These are phyloP conservation scores for Aspergillus cristatus DNA, from an alignment of 495 filamentous ascomycete species.

Conservation along the genomic window DNA sequence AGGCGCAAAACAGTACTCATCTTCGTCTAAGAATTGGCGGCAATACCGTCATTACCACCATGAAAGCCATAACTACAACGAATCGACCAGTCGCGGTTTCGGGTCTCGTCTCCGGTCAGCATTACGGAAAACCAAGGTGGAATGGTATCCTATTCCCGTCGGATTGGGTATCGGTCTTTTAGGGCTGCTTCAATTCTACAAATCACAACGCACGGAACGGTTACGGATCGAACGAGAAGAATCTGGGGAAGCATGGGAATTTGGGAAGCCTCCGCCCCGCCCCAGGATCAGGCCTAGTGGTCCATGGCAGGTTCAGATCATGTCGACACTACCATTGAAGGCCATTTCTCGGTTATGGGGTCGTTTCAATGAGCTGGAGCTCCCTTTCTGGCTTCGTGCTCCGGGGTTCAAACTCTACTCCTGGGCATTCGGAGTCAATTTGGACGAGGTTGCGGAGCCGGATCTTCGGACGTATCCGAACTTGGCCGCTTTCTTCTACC, in stretches of 20 bases:
- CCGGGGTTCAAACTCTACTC: conserved; percentile 96
- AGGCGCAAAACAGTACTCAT: conserved; percentile 32
- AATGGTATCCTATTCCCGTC: conserved; percentile 95
- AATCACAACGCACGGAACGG: conserved; percentile 49
- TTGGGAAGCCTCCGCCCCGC: conserved; percentile 50
- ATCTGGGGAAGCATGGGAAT: conserved; percentile 37
- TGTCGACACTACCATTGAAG: conserved; percentile 93
- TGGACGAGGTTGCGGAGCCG: conserved; percentile 76
- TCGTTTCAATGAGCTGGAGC: conserved; percentile 83
- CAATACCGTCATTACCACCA: conserved; percentile 24
- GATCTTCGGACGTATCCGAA: conserved; percentile 88
- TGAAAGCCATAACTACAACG: conserved; percentile 26
- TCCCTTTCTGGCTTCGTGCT: conserved; percentile 82
- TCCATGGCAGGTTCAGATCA: conserved; percentile 93
- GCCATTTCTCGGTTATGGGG: conserved; percentile 91
- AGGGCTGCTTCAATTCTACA: conserved; percentile 78
- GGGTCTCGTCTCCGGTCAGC: conserved; percentile 52
- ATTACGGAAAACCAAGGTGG: conserved; percentile 63
- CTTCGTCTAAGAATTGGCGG: conserved; percentile 24
- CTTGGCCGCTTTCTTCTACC: conserved; percentile 95
- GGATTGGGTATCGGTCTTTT: conserved; percentile 82
- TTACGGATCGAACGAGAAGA: conserved; percentile 36
- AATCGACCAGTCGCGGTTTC: conserved; percentile 47
- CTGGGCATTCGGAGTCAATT: conserved; percentile 86
- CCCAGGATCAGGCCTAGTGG: conserved; percentile 72